These are phyloP conservation scores for Irpex sp. DNA, from an alignment of 1,284 basidiomycete species.

Conservation along the genomic window DNA sequence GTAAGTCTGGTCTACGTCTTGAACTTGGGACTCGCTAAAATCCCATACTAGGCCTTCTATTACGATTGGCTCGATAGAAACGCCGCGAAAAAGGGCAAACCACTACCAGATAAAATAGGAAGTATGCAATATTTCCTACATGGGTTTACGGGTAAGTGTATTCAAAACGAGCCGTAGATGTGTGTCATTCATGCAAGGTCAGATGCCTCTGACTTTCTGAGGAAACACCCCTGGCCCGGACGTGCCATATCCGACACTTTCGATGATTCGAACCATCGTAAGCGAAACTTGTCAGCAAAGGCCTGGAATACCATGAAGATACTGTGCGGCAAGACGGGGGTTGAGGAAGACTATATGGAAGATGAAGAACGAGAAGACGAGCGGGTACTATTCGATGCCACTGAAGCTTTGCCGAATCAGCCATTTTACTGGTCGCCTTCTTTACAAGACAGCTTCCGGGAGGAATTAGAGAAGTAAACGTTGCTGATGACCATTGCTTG, in stretches of 20 bases:
- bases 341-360: slow-evolving; percentile 64
- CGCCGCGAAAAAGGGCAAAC: slow-evolving; percentile 76
- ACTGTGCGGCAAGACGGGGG: slow-evolving; percentile 77
- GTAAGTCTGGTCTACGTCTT: slow-evolving; percentile 35
- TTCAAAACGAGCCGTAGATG: not conserved
- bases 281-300: slow-evolving; percentile 59
- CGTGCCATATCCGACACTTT: slow-evolving; percentile 80
- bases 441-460: slow-evolving; percentile 77
- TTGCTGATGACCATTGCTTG: slow-evolving; percentile 4
- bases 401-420: slow-evolving; percentile 47
- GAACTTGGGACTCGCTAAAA: not conserved
- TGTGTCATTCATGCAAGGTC: not conserved
- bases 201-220: slow-evolving; percentile 87
- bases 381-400: slow-evolving; percentile 57
- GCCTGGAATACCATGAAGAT: slow-evolving; percentile 65
- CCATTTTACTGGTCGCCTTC: slow-evolving; percentile 80
- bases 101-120: slow-evolving; percentile 82
- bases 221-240: slow-evolving; percentile 85
- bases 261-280: slow-evolving; percentile 75
- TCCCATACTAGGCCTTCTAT: slow-evolving; percentile 65
- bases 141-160: slow-evolving; percentile 66
- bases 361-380: slow-evolving; percentile 69
- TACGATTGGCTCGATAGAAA: slow-evolving; percentile 86
- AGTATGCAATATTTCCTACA: slow-evolving; percentile 88
- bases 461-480: slow-evolving; percentile 81